Evolutionary conservation across 192 early-diverging fungal species (phyloP).

Genomic region (Gamsiella multidivaricata): DNA sequence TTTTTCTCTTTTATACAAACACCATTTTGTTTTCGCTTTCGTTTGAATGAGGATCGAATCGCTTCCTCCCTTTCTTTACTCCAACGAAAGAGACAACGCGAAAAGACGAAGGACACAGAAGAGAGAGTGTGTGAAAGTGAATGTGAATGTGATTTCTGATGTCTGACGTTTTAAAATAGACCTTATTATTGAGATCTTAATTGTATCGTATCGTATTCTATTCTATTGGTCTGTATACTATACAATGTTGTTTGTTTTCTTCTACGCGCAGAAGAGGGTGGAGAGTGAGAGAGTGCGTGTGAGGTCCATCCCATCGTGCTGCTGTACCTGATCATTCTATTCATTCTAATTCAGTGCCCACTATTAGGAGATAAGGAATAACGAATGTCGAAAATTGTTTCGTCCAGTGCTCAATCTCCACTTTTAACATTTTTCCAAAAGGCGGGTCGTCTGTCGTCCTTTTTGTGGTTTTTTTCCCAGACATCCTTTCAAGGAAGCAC

Average conservation of each 20-base stretch:
- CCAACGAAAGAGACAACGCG: too few species aligned
- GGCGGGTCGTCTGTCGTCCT: background rate
- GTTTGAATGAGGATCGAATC: background rate
- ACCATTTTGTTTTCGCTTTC: conserved; percentile 2
- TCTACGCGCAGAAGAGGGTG: too few species aligned
- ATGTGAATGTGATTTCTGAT: conserved; percentile 17
- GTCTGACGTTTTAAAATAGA: background rate
- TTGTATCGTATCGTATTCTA: background rate
- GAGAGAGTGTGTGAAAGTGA: conserved; percentile 27
- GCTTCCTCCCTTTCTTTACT: too few species aligned
- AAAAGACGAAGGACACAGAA: too few species aligned
- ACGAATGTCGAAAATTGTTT: too few species aligned
- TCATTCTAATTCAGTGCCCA: conserved; percentile 9
- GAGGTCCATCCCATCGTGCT: too few species aligned
- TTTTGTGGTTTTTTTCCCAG: background rate
- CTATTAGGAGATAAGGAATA: conserved; percentile 21
- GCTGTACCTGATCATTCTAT: background rate
- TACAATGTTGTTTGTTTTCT: too few species aligned
- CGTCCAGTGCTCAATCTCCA: background rate
- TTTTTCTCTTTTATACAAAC: conserved; percentile 9
- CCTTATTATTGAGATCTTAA: background rate
- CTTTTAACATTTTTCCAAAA: too few species aligned
- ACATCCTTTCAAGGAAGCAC: background rate
- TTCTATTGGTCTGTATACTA: background rate
- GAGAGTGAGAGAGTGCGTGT: too few species aligned